Percentiles rank a stretch among this genome's conserved stretches.
Conservation (phyloP, 257 asterid genomes). For the Penstemon davidsonii region DNA sequence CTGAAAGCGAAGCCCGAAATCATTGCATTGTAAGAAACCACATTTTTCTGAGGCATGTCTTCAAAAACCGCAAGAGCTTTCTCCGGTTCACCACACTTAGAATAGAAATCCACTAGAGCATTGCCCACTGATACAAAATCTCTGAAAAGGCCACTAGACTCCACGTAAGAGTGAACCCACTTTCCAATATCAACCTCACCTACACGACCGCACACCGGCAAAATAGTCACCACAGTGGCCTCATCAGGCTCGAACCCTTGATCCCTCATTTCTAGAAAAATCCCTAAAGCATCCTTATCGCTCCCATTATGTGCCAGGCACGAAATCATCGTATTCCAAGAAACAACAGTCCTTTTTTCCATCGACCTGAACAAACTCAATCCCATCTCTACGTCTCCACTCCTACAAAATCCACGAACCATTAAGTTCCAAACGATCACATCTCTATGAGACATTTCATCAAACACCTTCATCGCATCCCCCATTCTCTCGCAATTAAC, state of each 20-base stretch:
- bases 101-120: slow-evolving; percentile 37
- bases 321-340: slow-evolving; percentile 41
- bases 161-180: slow-evolving; percentile 30
- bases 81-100: slow-evolving; percentile 33
- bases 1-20: slow-evolving; percentile 35
- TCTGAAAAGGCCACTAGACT: slow-evolving; percentile 27
- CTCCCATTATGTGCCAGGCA: slow-evolving; percentile 32
- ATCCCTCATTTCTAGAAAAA: slow-evolving; percentile 31
- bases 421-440: slow-evolving; percentile 42
- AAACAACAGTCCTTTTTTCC: slow-evolving; percentile 28
- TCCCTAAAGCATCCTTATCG: slow-evolving; percentile 24
- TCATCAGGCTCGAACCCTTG: slow-evolving; percentile 33
- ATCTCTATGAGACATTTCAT: slow-evolving; percentile 40
- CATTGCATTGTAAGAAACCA: slow-evolving; percentile 35
- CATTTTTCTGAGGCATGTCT: slow-evolving; percentile 30
- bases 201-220: slow-evolving; percentile 35
- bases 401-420: slow-evolving; percentile 37
- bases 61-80: slow-evolving; percentile 27
- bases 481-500: slow-evolving; percentile 30
- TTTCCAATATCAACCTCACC: slow-evolving; percentile 31
- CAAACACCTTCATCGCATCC: slow-evolving; percentile 39
- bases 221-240: slow-evolving; percentile 29
- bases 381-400: slow-evolving; percentile 33
- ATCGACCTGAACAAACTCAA: slow-evolving; percentile 31
- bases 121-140: slow-evolving; percentile 34